phyloP scores from a whole-genome alignment of 106 monocot species.

The Hemerocallis citrina region DNA sequence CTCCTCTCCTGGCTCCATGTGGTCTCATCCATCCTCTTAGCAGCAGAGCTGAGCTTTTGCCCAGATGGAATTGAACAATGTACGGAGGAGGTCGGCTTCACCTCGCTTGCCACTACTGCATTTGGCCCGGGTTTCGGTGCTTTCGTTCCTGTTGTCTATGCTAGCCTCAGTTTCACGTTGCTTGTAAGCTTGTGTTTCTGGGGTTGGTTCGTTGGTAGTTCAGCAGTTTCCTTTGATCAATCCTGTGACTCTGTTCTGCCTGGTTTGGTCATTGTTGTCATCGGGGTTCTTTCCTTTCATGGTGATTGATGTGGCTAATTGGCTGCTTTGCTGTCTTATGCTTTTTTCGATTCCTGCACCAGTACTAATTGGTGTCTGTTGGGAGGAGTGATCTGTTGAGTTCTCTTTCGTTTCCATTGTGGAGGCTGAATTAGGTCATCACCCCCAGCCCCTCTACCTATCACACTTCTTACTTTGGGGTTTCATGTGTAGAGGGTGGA shows the following conservation, averaged over 20 bases:
- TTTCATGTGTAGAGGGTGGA: too few relatives aligned
- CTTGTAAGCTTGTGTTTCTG: constrained; percentile 76
- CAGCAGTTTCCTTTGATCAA: constrained; percentile 34
- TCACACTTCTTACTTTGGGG: constrained; percentile 70
- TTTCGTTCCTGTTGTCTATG: constrained; percentile 50
- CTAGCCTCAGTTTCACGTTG: constrained; percentile 62
- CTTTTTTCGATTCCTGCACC: constrained; percentile 51
- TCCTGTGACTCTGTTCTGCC: constrained; percentile 37
- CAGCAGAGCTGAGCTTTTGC: constrained; percentile 62
- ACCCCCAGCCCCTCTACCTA: constrained; percentile 60
- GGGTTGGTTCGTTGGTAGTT: constrained; percentile 46
- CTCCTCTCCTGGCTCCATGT: constrained; percentile 74
- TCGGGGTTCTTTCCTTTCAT: constrained; percentile 59
- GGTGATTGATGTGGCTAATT: constrained; percentile 50
- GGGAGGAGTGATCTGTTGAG: constrained; percentile 37
- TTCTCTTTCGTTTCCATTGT: constrained; percentile 38
- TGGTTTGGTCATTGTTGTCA: too few relatives aligned
- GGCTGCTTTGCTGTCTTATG: constrained; percentile 54
- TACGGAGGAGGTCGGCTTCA: constrained; percentile 56
- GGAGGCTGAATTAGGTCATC: constrained; percentile 30
- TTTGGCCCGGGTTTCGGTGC: constrained; percentile 44
- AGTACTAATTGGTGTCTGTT: constrained; percentile 40
- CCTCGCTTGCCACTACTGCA: constrained; percentile 37
- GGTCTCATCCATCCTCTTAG: constrained; percentile 63
- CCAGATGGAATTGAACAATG: constrained; percentile 31